phyloP scores from a whole-genome alignment of 495 filamentous ascomycete species.

The Hyaloscypha hepaticicola region DNA sequence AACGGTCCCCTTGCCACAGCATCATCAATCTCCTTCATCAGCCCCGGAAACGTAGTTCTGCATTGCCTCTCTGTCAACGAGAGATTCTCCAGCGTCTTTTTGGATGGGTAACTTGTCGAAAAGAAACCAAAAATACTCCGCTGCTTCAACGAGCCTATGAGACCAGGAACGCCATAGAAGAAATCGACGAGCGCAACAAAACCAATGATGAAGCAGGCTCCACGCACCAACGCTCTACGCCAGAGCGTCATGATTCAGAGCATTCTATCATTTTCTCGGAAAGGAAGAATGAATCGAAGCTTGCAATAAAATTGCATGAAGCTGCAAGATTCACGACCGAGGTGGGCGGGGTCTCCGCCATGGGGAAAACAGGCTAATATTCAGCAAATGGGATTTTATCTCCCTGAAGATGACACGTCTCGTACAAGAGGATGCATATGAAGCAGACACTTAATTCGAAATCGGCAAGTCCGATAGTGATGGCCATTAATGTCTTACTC shows the following conservation, averaged over 20 bases:
- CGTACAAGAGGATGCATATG: not conserved
- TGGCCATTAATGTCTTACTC: too few species aligned
- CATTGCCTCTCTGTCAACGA: constrained; percentile 44
- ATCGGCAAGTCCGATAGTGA: too few species aligned
- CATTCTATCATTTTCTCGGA: not conserved
- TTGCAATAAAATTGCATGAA: not conserved
- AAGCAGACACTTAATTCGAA: not conserved
- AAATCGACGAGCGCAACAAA: not conserved
- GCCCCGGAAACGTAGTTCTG: constrained; percentile 42
- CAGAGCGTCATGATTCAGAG: constrained; percentile 2
- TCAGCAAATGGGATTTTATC: constrained; percentile 8
- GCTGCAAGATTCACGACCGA: not conserved
- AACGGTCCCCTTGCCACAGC: constrained; percentile 46
- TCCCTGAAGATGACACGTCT: constrained; percentile 10
- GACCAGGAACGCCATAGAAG: not conserved
- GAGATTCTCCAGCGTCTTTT: constrained; percentile 32
- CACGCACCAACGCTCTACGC: not conserved
- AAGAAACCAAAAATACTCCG: not conserved
- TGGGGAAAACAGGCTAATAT: constrained; percentile 11
- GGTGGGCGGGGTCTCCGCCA: not conserved
- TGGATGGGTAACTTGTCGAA: not conserved
- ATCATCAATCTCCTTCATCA: constrained; percentile 46
- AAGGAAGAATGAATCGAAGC: not conserved
- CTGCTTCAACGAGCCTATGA: not conserved
- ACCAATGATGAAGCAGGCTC: not conserved